phyloP scores from a whole-genome alignment of 257 asterid genomes.

The Gentiana straminea region DNA sequence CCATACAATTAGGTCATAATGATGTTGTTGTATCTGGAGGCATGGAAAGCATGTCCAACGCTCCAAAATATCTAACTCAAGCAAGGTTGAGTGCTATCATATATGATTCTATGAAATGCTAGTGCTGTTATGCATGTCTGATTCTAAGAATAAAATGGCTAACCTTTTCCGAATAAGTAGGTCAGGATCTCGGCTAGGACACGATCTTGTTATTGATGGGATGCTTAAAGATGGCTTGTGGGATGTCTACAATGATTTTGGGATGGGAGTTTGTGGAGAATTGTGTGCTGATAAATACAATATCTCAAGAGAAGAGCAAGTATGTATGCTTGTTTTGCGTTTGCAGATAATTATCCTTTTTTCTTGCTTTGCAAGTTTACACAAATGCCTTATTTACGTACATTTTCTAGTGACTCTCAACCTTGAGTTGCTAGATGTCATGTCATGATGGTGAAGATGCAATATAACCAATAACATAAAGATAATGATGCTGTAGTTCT shows the following conservation, averaged over 20 bases:
- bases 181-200: conserved; percentile 79
- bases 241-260: conserved; percentile 92
- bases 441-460: too few relatives aligned
- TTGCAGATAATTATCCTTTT: background rate
- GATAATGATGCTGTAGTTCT: too few relatives aligned
- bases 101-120: background rate
- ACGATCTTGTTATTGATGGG: conserved; percentile 76
- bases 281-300: conserved; percentile 67
- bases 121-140: background rate
- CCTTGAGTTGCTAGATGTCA: too few relatives aligned
- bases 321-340: conserved; percentile 12
- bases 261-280: conserved; percentile 96
- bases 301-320: conserved; percentile 80
- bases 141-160: background rate
- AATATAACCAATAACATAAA: too few relatives aligned
- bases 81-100: conserved; percentile 49
- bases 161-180: conserved; percentile 31
- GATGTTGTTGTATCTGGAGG: conserved; percentile 92
- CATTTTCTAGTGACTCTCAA: conserved; percentile 1
- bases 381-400: background rate
- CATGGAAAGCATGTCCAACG: conserved; percentile 98
- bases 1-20: conserved; percentile 57
- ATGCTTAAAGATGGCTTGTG: conserved; percentile 97
- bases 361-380: conserved; percentile 4
- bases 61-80: conserved; percentile 64